phyloP scores from a whole-genome alignment of 108 stramenopile species.

The Hondaea fermentalgiana region DNA sequence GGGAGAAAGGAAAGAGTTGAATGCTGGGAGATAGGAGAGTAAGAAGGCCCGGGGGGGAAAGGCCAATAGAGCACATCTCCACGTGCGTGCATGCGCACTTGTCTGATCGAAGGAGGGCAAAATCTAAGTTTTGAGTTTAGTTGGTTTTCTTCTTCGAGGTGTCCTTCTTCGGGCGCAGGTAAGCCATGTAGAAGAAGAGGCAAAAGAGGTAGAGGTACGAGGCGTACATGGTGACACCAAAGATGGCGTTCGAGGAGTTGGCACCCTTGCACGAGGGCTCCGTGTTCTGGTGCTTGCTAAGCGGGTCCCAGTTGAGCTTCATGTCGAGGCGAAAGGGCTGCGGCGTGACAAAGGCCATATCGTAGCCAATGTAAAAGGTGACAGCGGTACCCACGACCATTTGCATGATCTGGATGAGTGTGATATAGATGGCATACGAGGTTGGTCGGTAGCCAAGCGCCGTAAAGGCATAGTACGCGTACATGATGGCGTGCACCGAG shows the following conservation, averaged over 20 bases:
- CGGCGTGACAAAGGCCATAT: neutral
- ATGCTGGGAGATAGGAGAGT: too few relatives aligned
- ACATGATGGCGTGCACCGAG: slow-evolving; percentile 95
- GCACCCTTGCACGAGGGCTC: neutral
- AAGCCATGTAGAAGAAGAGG: slow-evolving; percentile 15
- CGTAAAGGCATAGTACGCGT: slow-evolving; percentile 92
- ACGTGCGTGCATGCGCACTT: too few relatives aligned
- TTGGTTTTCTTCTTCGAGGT: neutral
- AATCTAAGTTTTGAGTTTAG: neutral
- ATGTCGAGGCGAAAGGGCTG: neutral
- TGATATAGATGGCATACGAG: slow-evolving; percentile 68
- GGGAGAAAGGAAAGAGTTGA: too few relatives aligned
- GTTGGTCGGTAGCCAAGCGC: slow-evolving; percentile 49
- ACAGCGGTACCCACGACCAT: slow-evolving; percentile 72
- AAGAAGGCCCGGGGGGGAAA: too few relatives aligned
- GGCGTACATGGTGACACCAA: slow-evolving; percentile 17
- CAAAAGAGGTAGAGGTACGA: slow-evolving; percentile 20
- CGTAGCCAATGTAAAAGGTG: slow-evolving; percentile 3
- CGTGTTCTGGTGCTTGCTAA: neutral
- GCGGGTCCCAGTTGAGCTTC: neutral
- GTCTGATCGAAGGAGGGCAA: too few relatives aligned
- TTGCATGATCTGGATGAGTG: slow-evolving; percentile 75
- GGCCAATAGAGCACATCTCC: too few relatives aligned
- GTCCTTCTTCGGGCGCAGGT: neutral
- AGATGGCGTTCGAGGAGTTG: neutral